Conservation (phyloP, 1,284 basidiomycete genomes). For the Irpex lacteus region DNA sequence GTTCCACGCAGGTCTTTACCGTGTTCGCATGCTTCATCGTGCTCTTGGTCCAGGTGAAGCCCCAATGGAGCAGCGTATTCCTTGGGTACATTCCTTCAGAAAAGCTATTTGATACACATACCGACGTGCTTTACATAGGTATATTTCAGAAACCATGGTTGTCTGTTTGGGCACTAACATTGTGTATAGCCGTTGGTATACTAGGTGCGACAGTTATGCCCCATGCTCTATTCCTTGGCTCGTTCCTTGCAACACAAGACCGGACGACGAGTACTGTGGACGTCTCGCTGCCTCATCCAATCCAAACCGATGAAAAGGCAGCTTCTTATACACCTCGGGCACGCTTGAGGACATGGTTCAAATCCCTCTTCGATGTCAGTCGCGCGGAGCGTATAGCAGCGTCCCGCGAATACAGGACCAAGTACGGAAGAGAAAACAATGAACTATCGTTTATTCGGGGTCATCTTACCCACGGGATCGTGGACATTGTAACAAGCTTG, state of each 20-base stretch:
- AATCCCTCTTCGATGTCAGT: slow-evolving; percentile 24
- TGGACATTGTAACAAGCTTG: slow-evolving; percentile 60
- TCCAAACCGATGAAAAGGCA: slow-evolving; percentile 8
- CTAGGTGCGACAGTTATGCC: slow-evolving; percentile 89
- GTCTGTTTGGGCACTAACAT: not conserved
- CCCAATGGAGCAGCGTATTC: slow-evolving; percentile 78
- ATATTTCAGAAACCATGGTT: slow-evolving; percentile 16
- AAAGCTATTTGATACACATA: slow-evolving; percentile 44
- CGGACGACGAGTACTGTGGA: not conserved
- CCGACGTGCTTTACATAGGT: slow-evolving; percentile 77
- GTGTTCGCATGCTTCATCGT: slow-evolving; percentile 81
- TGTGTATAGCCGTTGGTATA: slow-evolving; percentile 70
- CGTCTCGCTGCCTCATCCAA: slow-evolving; percentile 18
- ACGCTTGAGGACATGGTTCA: slow-evolving; percentile 16
- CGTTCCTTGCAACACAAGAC: slow-evolving; percentile 65
- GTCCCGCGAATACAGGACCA: slow-evolving; percentile 27
- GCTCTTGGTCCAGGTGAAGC: slow-evolving; percentile 68
- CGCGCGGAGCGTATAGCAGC: slow-evolving; percentile 24
- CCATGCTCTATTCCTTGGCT: slow-evolving; percentile 88
- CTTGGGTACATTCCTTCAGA: slow-evolving; percentile 81
- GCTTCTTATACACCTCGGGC: slow-evolving; percentile 1
- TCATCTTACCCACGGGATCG: slow-evolving; percentile 74
- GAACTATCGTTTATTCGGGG: slow-evolving; percentile 63
- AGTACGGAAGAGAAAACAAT: slow-evolving; percentile 54
- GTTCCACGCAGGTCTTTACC: slow-evolving; percentile 55